Conservation (phyloP, 257 asterid genomes). For the Solanum appendiculatum region DNA sequence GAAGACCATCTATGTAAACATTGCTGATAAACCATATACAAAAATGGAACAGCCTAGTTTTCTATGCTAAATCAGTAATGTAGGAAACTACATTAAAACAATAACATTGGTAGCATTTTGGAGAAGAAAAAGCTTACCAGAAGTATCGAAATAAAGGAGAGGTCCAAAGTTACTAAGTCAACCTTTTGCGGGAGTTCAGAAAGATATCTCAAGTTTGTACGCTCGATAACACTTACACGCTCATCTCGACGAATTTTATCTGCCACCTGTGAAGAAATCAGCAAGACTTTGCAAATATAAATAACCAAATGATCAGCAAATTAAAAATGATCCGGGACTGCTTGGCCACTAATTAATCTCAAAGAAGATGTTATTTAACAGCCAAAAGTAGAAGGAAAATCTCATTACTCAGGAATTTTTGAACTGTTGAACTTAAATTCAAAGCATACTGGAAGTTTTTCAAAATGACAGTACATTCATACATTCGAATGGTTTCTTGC, state of each 20-base stretch:
- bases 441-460: neutral
- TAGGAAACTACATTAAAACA: neutral
- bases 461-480: neutral
- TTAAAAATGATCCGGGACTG: neutral
- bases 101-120: neutral
- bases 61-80: neutral
- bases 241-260: slow-evolving; percentile 81
- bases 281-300: slow-evolving; percentile 7
- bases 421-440: neutral
- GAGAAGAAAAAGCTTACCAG: slow-evolving; percentile 36
- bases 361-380: neutral
- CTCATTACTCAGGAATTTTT: neutral
- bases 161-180: slow-evolving; percentile 91
- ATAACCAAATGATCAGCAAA: neutral
- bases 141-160: slow-evolving; percentile 84
- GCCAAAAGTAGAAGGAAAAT: neutral
- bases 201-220: slow-evolving; percentile 90
- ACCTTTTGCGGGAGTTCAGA: slow-evolving; percentile 87
- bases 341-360: neutral
- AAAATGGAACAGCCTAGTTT: neutral
- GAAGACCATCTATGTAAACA: neutral
- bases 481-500: neutral
- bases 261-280: slow-evolving; percentile 52
- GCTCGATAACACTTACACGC: slow-evolving; percentile 65
- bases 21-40: neutral